These are phyloP conservation scores for Penicillium cosmopolitanum DNA, from an alignment of 495 filamentous ascomycete species.

Conservation along the genomic window DNA sequence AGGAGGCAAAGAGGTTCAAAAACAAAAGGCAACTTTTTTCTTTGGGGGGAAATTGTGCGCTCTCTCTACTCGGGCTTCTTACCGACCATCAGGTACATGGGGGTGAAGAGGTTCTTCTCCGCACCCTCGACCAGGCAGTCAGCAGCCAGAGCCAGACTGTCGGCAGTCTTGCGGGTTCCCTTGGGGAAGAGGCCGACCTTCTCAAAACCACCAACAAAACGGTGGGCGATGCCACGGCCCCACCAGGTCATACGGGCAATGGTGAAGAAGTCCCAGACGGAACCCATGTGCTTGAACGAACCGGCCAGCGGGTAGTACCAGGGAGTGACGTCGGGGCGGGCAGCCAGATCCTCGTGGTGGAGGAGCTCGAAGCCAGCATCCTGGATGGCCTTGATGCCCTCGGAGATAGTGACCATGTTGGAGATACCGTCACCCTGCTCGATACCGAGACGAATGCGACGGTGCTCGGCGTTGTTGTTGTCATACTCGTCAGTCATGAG, in stretches of 20 bases:
- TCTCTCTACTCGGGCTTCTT: slow-evolving; percentile 71
- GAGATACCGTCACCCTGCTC: slow-evolving; percentile 97
- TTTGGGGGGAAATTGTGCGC: background rate
- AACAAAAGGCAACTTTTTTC: slow-evolving; percentile 5
- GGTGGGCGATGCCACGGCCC: slow-evolving; percentile 76
- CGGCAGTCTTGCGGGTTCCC: slow-evolving; percentile 95
- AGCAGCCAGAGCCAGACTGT: slow-evolving; percentile 79
- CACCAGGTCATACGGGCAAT: slow-evolving; percentile 89
- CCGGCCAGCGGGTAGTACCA: slow-evolving; percentile 97
- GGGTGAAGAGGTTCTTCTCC: slow-evolving; percentile 92
- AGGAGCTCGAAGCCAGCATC: slow-evolving; percentile 85
- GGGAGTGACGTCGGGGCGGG: slow-evolving; percentile 73
- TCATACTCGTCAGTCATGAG: slow-evolving; percentile 97
- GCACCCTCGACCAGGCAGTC: slow-evolving; percentile 91
- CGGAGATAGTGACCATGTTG: slow-evolving; percentile 93
- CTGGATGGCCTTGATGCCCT: slow-evolving; percentile 84
- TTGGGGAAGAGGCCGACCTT: slow-evolving; percentile 71
- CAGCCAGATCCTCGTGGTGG: slow-evolving; percentile 88
- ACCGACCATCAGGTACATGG: slow-evolving; percentile 98
- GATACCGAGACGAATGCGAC: slow-evolving; percentile 89
- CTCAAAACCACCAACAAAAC: slow-evolving; percentile 80
- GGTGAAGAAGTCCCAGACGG: slow-evolving; percentile 78
- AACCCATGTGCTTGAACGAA: slow-evolving; percentile 79
- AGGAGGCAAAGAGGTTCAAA: background rate
- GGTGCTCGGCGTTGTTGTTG: slow-evolving; percentile 84